Conservation (phyloP, 495 filamentous ascomycete genomes). For the Aspergillus panamensis region DNA sequence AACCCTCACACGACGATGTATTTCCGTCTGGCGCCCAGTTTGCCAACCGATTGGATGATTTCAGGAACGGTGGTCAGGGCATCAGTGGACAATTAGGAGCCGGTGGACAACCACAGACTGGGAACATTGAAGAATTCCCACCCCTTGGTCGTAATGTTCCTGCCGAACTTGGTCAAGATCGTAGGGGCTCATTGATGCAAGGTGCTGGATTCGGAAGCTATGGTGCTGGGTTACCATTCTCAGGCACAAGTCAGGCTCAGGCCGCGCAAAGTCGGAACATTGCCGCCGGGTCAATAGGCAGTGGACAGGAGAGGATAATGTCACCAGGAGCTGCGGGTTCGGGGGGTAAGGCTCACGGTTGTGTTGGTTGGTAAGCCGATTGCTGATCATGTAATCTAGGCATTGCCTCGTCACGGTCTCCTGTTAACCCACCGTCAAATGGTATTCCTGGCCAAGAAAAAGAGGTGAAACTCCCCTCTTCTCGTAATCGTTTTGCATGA, state of each 20-base stretch:
- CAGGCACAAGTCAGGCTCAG: constrained; percentile 27
- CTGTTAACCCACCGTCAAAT: constrained; percentile 39
- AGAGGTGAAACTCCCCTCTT: constrained; percentile 31
- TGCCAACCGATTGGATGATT: constrained; percentile 54
- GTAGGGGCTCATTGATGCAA: constrained; percentile 60
- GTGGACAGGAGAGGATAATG: constrained; percentile 36
- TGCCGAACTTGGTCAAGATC: constrained; percentile 68
- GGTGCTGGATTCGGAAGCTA: constrained; percentile 61
- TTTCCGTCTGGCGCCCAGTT: constrained; percentile 52
- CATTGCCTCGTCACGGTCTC: constrained; percentile 42
- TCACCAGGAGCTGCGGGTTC: constrained; percentile 27
- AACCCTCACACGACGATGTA: constrained; percentile 55
- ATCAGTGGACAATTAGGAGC: constrained; percentile 54
- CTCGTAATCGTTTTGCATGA: neutral
- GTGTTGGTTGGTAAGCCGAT: neutral
- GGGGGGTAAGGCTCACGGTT: constrained; percentile 15
- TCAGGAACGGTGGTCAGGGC: constrained; percentile 57
- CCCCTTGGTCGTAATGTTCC: constrained; percentile 69
- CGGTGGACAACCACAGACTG: constrained; percentile 59
- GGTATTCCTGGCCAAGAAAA: constrained; percentile 43
- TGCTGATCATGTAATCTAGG: constrained; percentile 28
- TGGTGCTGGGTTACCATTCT: constrained; percentile 45
- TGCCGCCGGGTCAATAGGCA: constrained; percentile 24
- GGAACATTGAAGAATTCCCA: constrained; percentile 78
- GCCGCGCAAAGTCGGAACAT: constrained; percentile 30